These are phyloP conservation scores for Serendipita sp. DNA, from an alignment of 768 basidiomycete genomes.

Conservation along the genomic window DNA sequence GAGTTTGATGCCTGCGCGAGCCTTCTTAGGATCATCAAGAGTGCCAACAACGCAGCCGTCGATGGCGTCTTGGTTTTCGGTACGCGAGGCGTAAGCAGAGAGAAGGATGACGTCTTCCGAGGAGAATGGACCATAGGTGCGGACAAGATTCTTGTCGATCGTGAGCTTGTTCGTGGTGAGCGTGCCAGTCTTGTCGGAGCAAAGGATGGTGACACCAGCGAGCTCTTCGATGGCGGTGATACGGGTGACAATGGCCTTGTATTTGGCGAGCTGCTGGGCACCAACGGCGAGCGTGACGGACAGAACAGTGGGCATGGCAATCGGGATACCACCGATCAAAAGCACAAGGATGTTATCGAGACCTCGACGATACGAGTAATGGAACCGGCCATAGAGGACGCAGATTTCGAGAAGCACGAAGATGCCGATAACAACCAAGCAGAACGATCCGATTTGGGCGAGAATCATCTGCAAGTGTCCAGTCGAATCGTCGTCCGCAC, in stretches of 20 bases:
- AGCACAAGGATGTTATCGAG: conserved; percentile 96
- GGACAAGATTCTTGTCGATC: conserved; percentile 83
- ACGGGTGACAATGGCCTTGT: conserved; percentile 99
- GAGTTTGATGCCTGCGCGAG: conserved; percentile 86
- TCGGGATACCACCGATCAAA: conserved; percentile 98
- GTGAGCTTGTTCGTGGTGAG: conserved; percentile 99
- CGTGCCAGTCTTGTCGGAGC: conserved; percentile 98
- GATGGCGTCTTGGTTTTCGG: conserved; percentile 98
- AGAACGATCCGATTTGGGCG: conserved; percentile 96
- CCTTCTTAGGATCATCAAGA: conserved; percentile 51
- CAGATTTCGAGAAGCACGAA: conserved; percentile 92
- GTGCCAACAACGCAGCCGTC: conserved; percentile 75
- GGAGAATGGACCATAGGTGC: conserved; percentile 77
- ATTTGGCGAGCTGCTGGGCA: conserved; percentile 96
- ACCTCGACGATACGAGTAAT: conserved; percentile 80
- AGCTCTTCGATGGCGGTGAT: conserved; percentile 98
- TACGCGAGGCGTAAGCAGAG: conserved; percentile 91
- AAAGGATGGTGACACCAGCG: conserved; percentile 95
- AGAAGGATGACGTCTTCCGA: conserved; percentile 86
- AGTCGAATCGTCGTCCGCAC: conserved; percentile 92
- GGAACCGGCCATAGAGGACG: conserved; percentile 85
- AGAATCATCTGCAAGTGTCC: conserved; percentile 98
- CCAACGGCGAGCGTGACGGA: conserved; percentile 98
- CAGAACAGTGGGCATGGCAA: conserved; percentile 97
- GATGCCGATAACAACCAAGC: conserved; percentile 86